These are phyloP conservation scores for Barnettozyma vustinii DNA, from an alignment of 805 yeast species.

Conservation along the genomic window DNA sequence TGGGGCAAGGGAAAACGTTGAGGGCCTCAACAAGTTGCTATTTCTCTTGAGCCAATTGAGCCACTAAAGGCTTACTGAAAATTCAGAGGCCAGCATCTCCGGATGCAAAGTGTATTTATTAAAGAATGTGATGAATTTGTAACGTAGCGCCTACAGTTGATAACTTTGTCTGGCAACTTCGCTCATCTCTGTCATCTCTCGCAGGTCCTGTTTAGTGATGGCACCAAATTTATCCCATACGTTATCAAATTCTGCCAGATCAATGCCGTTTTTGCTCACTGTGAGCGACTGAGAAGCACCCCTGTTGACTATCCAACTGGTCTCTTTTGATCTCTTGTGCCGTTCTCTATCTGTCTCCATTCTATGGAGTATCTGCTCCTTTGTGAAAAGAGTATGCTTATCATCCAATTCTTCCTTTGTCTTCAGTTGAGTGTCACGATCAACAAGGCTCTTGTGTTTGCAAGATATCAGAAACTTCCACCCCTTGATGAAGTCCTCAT, in stretches of 20 bases:
- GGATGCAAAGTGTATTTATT: neutral
- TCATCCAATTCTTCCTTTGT: neutral
- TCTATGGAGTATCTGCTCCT: conserved; percentile 59
- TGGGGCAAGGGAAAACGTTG: conserved; percentile 57
- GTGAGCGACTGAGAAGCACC: conserved; percentile 20
- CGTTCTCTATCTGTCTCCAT: conserved; percentile 94
- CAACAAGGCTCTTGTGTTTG: conserved; percentile 14
- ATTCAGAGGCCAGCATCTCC: neutral
- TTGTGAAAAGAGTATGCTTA: conserved; percentile 18
- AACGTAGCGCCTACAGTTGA: conserved; percentile 10
- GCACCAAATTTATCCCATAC: conserved; percentile 33
- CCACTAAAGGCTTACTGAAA: neutral
- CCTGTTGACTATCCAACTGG: conserved; percentile 64
- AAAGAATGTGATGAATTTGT: too few species aligned
- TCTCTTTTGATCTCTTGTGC: conserved; percentile 79
- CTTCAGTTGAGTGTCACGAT: conserved; percentile 10
- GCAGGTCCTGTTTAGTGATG: conserved; percentile 42
- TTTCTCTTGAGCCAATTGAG: conserved; percentile 33
- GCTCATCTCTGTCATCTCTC: conserved; percentile 49
- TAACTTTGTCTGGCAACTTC: conserved; percentile 49
- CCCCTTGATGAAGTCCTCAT: conserved; percentile 14
- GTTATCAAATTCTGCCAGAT: conserved; percentile 45
- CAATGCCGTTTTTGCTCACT: conserved; percentile 19
- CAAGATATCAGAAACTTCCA: conserved; percentile 20
- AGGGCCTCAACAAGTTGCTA: conserved; percentile 67